Evolutionary conservation across 495 filamentous ascomycete genomes (phyloP).

Genomic region (Penicillium samsonianum): DNA sequence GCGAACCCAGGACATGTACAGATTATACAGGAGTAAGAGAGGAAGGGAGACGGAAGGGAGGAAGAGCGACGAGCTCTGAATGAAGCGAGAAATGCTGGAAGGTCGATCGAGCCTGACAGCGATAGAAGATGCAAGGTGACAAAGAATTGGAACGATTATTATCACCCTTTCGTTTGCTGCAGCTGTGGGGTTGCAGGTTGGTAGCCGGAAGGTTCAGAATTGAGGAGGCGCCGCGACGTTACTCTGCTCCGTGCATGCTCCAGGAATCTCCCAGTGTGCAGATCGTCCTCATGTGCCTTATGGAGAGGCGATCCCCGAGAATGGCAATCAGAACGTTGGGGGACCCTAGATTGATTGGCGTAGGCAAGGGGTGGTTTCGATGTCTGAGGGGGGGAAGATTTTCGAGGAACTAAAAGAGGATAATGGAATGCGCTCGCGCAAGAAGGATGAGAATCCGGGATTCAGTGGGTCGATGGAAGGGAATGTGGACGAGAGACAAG

Average conservation of each 20-base stretch:
- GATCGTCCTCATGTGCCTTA: slow-evolving; percentile 48
- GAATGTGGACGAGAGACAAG: slow-evolving; percentile 46
- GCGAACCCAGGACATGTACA: slow-evolving; percentile 40
- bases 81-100: slow-evolving; percentile 33
- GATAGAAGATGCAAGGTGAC: slow-evolving; percentile 43
- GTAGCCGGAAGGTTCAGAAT: slow-evolving; percentile 36
- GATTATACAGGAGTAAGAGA: slow-evolving; percentile 31
- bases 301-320: slow-evolving; percentile 36
- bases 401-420: slow-evolving; percentile 16
- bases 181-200: slow-evolving; percentile 27
- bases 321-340: slow-evolving; percentile 29
- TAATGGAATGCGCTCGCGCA: slow-evolving; percentile 47
- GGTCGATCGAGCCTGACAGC: slow-evolving; percentile 17
- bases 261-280: slow-evolving; percentile 49
- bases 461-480: slow-evolving; percentile 44
- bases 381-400: slow-evolving; percentile 20
- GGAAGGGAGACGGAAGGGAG: slow-evolving; percentile 36
- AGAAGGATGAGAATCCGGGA: slow-evolving; percentile 30
- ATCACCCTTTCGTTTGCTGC: slow-evolving; percentile 40
- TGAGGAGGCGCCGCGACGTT: slow-evolving; percentile 38
- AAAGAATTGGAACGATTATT: slow-evolving; percentile 34
- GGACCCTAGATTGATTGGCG: slow-evolving; percentile 39
- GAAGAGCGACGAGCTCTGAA: slow-evolving; percentile 27
- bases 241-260: slow-evolving; percentile 54
- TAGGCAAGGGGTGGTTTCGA: slow-evolving; percentile 38